Base-by-base conservation (phyloP, 2,329 filamentous ascomycete genomes). In the Chrysoporthe cubensis region DNA sequence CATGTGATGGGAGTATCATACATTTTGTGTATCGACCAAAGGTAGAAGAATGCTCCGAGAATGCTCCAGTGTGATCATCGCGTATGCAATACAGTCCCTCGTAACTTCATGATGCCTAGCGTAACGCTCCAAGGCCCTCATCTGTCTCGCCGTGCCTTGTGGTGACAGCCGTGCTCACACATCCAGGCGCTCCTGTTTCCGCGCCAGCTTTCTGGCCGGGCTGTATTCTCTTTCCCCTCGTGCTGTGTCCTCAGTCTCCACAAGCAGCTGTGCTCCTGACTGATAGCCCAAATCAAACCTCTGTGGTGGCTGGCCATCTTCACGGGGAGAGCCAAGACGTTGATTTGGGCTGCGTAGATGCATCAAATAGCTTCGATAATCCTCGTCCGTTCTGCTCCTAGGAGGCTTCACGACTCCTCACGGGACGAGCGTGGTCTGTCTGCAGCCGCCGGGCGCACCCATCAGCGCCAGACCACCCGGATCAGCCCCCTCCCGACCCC, bases 391-490 rank as follows among this genome's bases (percentile, higher is more conserved):
- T 2, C 21, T 7, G 11, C 9, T 32, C 50, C 4, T 8, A 11
- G 16, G 14, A 54, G 50, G 11, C 21, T 32, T 32, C 21, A 6
- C 4, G 21, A 4, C 46, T 9, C 11, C 7, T 11, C 46, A 21
- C 37, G 9, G 9, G 37, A 9, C 1, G 46, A 50, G n/a, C 7
- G n/a, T 16, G 11, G 34, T 58, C 14, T 40, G 16, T 21, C 18
- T 62, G 60, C 21, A 46, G 26, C 16, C 26, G 32, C n/a, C 4
- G 32, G 11, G 16, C 16, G 37, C 37, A 11, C 21, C n/a, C 48
- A 2, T 64, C 50, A 64, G 37, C 42, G 65, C 68, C 72, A 73
- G 63, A 71, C 42, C 16, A 70, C 48, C 43, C 66, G 62, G 21
- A 70, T 69, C n/a, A 71, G 26, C 2, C 61, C 70, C 21, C 42